Base-by-base conservation (phyloP, 306 rosid species). In the Sindora glabra region DNA sequence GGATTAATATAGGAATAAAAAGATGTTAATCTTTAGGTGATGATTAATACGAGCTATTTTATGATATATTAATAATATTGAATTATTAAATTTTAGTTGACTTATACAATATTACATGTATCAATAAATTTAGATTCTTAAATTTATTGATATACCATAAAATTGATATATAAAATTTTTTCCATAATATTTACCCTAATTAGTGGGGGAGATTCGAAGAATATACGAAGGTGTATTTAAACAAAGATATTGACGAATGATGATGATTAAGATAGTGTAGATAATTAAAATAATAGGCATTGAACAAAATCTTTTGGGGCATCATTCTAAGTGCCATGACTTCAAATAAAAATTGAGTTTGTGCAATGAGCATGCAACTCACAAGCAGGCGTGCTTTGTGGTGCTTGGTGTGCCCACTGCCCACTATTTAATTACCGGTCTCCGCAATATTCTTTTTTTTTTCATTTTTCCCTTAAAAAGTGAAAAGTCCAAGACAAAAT, bases 311-410 rank as follows among this genome's bases (percentile, higher is more conserved):
- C n/a, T 29, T 29, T 36, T 5, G 41, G 41, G 2, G 2, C 6
- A 36, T 36, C 10, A 36, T 36, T 36, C n/a, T n/a, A n/a, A n/a
- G n/a, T n/a, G n/a, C n/a, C 3, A 10, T 12, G 41, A n/a, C 2
- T 8, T 1, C 6, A 56, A 32, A 56, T 18, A 19, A 36, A 19
- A 33, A 55, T 34, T 26, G 61, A 55, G 45, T 29, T 29, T 29
- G 8, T 29, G 34, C 8, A 29, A 9, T 4, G 3, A 4, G 22
- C n/a, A 47, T 6, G 8, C 17, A 9, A 10, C 30, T 19, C 11
- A 26, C 23, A 24, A 51, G 17, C 59, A 52, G 70, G 70, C 70
- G 70, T 65, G 70, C 70, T 51, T n/a, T n/a, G n/a, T 51, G 42
- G 62, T 65, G 70, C 37, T 38, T 39, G 64, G 38, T 40, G 49